phyloP scores from a whole-genome alignment of 2,329 filamentous ascomycete species.

The Alternaria sp. region DNA sequence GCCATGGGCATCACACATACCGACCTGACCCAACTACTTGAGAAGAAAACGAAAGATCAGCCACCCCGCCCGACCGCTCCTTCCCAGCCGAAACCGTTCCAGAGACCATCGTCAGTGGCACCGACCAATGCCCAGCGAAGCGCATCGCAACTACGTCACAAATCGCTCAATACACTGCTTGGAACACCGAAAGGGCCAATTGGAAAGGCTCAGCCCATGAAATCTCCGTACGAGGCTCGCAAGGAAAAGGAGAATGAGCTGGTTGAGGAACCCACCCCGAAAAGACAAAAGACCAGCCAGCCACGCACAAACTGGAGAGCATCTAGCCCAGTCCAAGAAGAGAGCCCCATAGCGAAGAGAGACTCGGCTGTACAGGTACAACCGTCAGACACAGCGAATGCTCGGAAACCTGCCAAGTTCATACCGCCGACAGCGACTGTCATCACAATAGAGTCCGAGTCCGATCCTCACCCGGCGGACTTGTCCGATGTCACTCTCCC shows the following conservation, averaged over 20 bases:
- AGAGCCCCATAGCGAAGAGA: constrained; percentile 18
- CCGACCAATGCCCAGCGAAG: constrained; percentile 20
- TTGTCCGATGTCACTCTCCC: constrained; percentile 36
- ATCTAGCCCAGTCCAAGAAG: constrained; percentile 23
- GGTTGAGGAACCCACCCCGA: constrained; percentile 45
- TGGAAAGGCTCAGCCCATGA: constrained; percentile 65
- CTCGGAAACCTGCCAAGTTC: constrained; percentile 22
- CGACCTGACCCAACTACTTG: constrained; percentile 76
- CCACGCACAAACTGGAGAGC: constrained; percentile 9
- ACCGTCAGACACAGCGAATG: constrained; percentile 29
- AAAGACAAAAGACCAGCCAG: constrained; percentile 47
- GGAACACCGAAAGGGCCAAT: constrained; percentile 69
- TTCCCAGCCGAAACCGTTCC: constrained; percentile 27
- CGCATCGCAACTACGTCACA: constrained; percentile 57
- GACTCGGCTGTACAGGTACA: constrained; percentile 29
- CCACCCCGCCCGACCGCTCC: constrained; percentile 25
- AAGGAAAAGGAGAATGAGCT: constrained; percentile 38
- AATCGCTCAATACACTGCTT: constrained; percentile 68
- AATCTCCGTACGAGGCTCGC: constrained; percentile 70
- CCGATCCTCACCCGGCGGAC: constrained; percentile 22
- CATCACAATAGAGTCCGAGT: constrained; percentile 48
- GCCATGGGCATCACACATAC: constrained; percentile 75
- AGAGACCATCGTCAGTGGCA: constrained; percentile 23
- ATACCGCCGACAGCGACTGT: constrained; percentile 36
- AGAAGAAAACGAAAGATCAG: constrained; percentile 65